Conservation (phyloP, 345 rosid species). For the Arabidopsis arenosa region DNA sequence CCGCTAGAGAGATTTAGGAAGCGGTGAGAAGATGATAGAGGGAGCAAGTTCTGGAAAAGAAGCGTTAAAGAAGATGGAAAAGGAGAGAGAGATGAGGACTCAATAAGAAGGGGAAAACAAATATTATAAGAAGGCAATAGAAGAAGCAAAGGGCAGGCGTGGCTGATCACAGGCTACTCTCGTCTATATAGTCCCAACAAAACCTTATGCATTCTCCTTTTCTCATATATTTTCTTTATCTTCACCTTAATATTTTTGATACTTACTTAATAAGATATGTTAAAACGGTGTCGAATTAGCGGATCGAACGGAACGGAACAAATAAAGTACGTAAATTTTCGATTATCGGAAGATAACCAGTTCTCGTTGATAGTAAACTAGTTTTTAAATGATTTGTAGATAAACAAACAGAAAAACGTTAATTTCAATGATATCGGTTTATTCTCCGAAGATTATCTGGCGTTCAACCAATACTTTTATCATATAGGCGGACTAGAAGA, state of each 20-base stretch:
- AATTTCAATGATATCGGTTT: no score
- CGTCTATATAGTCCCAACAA: conserved; percentile 21
- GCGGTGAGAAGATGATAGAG: conserved; percentile 37
- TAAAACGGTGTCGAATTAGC: neutral
- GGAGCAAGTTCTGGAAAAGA: conserved; percentile 9
- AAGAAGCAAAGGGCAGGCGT: conserved; percentile 28
- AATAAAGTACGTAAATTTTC: neutral
- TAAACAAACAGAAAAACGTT: no score
- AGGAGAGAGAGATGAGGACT: conserved; percentile 23
- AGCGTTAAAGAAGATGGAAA: conserved; percentile 30
- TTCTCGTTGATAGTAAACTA: neutral
- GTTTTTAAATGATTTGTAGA: neutral
- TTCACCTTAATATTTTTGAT: neutral
- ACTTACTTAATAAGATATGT: neutral
- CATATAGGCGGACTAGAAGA: no score
- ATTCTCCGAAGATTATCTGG: no score
- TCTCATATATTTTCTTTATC: neutral
- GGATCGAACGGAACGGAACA: neutral
- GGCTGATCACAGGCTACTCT: conserved; percentile 39
- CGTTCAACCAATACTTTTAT: no score
- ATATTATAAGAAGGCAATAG: conserved; percentile 7
- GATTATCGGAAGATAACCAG: no score
- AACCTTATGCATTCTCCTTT: neutral
- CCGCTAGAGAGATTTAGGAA: conserved; percentile 19
- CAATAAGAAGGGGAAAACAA: neutral